Evolutionary conservation across 2,329 filamentous ascomycete species (phyloP), one percentile per base, ranked within the genome.

Genomic region (Amphichorda felina): DNA sequence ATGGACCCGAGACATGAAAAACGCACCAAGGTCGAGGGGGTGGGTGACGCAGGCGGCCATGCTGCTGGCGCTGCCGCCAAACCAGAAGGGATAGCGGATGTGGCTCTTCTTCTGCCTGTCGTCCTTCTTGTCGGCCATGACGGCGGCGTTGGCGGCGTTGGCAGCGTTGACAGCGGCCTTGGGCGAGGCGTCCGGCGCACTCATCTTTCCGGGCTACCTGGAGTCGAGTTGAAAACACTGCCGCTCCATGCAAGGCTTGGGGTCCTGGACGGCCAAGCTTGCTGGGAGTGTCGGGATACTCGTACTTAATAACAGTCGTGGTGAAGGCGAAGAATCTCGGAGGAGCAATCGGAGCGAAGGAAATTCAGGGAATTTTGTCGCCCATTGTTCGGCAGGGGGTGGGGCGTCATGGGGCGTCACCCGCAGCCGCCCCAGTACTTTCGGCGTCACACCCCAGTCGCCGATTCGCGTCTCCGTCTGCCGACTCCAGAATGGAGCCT

Each of bases 1-100:
- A n/a, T n/a, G n/a, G n/a, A n/a, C n/a, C n/a, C n/a, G n/a, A n/a
- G 9, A 8, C 8, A 25, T 19, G 9, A 10, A 33, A 11, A 25
- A 11, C 35, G 15, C 71, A 93, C 86, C 75, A 44, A 95, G 69
- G 72, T 95, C 88, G 53, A 96, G 67, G 34, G 89, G 89, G 68
- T 96, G 89, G 21, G 89, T 96, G 33, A 94, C 83, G 47, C 78
- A 80, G 30, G 89, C 88, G 26, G 89, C 89, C 67, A 91, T 80
- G 55, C 85, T 93, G 53, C 84, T 91, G 34, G 89, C 87, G 55
- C 85, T 94, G 38, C 91, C 91, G 43, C 91, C 91, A 57, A 98
- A 96, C 91, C 89, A 96, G 60, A 89, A 89, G 8, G 83, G 83
- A 61, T 89, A 89, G 41, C 63, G 61, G 29, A 71, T 54, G 3